Conservation (phyloP, 1,284 basidiomycete genomes). For the Marasmius tenuissimus region DNA sequence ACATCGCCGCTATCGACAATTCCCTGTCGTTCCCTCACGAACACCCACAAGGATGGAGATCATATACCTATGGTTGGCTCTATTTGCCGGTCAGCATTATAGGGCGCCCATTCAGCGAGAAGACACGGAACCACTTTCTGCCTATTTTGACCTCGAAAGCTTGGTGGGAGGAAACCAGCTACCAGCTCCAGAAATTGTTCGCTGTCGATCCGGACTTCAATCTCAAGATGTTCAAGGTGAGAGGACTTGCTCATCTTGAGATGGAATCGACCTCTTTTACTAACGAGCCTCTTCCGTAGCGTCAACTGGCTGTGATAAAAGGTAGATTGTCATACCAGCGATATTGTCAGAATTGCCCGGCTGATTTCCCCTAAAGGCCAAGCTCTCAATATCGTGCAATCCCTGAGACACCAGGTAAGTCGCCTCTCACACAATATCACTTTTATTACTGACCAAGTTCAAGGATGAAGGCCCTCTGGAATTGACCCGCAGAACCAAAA, state of each 20-base stretch:
- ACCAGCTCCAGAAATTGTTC: constrained; percentile 75
- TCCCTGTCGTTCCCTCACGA: constrained; percentile 89
- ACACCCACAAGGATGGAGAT: constrained; percentile 87
- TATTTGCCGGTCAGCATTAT: constrained; percentile 86
- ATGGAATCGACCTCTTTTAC: not conserved
- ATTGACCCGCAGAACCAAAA: constrained; percentile 75
- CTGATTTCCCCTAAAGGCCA: constrained; percentile 43
- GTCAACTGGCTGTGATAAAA: constrained; percentile 88
- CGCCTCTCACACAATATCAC: not conserved
- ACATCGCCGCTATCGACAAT: constrained; percentile 92
- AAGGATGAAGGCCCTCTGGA: constrained; percentile 82
- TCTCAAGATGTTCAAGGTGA: constrained; percentile 79
- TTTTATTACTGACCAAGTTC: constrained; percentile 8
- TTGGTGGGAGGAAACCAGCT: constrained; percentile 91
- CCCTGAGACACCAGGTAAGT: constrained; percentile 70
- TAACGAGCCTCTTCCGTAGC: constrained; percentile 36
- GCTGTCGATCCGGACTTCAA: constrained; percentile 83
- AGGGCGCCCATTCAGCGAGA: constrained; percentile 80
- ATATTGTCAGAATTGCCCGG: not conserved
- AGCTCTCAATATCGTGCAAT: constrained; percentile 87
- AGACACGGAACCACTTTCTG: constrained; percentile 81
- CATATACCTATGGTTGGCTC: constrained; percentile 91
- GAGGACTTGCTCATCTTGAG: constrained; percentile 18
- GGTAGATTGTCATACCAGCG: constrained; percentile 37
- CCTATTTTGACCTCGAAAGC: constrained; percentile 77